Conservation (phyloP, 768 basidiomycete species). For the Rhodocollybia butyracea region DNA sequence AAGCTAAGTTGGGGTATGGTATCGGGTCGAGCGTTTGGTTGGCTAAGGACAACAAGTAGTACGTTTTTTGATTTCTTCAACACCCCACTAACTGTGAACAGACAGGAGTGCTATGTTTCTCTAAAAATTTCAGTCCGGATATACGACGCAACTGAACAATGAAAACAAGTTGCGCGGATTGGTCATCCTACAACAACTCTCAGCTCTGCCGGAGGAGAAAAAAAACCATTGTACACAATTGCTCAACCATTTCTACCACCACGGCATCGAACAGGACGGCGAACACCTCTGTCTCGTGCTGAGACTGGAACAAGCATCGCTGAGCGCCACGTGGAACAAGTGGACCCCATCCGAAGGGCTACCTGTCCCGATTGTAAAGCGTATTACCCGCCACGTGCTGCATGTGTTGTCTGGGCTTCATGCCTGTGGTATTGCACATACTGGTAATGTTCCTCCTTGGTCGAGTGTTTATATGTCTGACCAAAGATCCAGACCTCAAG, state of each 20-base stretch:
- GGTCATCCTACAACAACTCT: conserved; percentile 15
- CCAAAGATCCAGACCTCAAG: conserved; percentile 18
- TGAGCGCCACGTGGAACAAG: background rate
- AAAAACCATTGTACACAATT: conserved; percentile 13
- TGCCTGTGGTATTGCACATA: conserved; percentile 19
- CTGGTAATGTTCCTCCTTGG: conserved; percentile 12
- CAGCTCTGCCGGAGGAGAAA: conserved; percentile 3
- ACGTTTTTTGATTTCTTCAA: background rate
- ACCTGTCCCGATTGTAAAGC: conserved; percentile 17
- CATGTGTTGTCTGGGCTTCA: conserved; percentile 14
- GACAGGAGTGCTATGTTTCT: conserved; percentile 13
- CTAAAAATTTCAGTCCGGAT: conserved; percentile 20
- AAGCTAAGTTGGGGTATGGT: conserved; percentile 21
- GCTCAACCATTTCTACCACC: conserved; percentile 17
- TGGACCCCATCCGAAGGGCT: background rate
- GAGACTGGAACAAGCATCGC: conserved; percentile 11
- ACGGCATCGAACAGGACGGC: conserved; percentile 20
- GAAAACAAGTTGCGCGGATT: conserved; percentile 20
- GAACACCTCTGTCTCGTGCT: conserved; percentile 21
- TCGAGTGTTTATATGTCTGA: background rate
- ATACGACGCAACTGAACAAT: conserved; percentile 17
- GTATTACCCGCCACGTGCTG: conserved; percentile 16
- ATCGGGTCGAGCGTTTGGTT: conserved; percentile 23
- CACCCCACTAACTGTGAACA: background rate
- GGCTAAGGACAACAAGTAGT: conserved; percentile 19